Base-by-base conservation (phyloP, 2,329 filamentous ascomycete genomes). In the Cryphonectria nitschkei region DNA sequence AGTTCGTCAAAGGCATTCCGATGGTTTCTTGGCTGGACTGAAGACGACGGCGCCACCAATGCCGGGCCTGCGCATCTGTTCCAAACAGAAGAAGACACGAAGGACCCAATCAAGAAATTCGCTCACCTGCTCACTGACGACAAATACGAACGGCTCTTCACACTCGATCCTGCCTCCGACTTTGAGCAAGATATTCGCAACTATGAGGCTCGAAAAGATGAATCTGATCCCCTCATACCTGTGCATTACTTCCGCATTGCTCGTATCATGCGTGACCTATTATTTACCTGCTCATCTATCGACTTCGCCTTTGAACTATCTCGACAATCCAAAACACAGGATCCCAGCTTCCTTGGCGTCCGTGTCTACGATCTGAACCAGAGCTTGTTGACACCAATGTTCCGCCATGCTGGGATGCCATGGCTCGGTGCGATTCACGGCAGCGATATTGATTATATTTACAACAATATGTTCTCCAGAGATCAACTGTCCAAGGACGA, bases 331-430 rank as follows among this genome's bases (percentile, higher is more conserved):
- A 70, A 67, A 50, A 46, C 61, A 1, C 2, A 32, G 2, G 60
- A 74, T 34, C 50, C 64, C 1, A 60, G 19, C 4, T 73, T 73
- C 26, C 16, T 73, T 0, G 74, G 76, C 0, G 75, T 77, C 1
- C 73, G 74, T 1, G 62, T 75, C 22, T 78, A 79, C 64, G 70
- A 72, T 41, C 60, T 78, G n/a, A 79, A 79, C 54, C 77, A 79
- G 67, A 78, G 74, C 67, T 76, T 77, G 75, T 37, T 77, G 39
- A 73, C 76, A 0, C 74, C 76, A 0, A 34, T 78, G 14, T 76
- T 78, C 34, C 54, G 66, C 0, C 72, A 29, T 0, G 74, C 70
- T 1, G 76, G 76, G 0, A 76, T 78, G 77, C 75, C 76, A 0
- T 79, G 74, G 32, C 9, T 78, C 7, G 75, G 76, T 8, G 65